These are phyloP conservation scores for Erigeron philadelphicus DNA, from an alignment of 140 eudicot species.

Conservation along the genomic window DNA sequence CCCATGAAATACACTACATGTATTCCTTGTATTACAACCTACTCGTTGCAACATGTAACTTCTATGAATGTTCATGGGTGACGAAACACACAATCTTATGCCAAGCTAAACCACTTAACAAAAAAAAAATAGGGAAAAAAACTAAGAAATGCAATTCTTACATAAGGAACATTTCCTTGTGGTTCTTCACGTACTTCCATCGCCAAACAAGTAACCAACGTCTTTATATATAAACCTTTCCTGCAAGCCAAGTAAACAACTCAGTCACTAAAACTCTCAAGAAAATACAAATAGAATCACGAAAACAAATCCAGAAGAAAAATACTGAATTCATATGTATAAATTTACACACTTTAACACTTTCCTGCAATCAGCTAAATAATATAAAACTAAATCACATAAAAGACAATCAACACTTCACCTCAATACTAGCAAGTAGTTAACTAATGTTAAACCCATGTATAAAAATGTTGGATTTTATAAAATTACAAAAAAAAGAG, in stretches of 20 bases:
- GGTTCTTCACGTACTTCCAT: constrained; percentile 59
- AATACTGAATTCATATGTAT: background rate
- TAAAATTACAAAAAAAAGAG: no score
- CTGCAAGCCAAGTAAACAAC: no score
- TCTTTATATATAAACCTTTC: background rate
- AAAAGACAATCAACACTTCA: background rate
- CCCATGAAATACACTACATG: background rate
- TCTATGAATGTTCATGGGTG: no score
- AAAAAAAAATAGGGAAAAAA: background rate
- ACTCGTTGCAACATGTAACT: background rate
- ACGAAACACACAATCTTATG: background rate
- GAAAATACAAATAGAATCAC: no score
- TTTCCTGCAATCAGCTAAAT: background rate
- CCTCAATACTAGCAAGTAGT: background rate
- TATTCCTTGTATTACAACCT: background rate
- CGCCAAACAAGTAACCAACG: constrained; percentile 8
- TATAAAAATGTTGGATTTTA: no score
- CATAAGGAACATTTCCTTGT: constrained; percentile 36
- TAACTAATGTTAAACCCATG: no score
- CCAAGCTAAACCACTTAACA: constrained; percentile 5
- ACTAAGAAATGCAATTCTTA: constrained; percentile 27
- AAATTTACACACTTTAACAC: background rate
- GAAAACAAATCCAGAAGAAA: background rate
- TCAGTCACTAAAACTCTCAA: no score
- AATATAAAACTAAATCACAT: background rate